phyloP scores from a whole-genome alignment of 495 filamentous ascomycete genomes.

The Extremus antarcticus region DNA sequence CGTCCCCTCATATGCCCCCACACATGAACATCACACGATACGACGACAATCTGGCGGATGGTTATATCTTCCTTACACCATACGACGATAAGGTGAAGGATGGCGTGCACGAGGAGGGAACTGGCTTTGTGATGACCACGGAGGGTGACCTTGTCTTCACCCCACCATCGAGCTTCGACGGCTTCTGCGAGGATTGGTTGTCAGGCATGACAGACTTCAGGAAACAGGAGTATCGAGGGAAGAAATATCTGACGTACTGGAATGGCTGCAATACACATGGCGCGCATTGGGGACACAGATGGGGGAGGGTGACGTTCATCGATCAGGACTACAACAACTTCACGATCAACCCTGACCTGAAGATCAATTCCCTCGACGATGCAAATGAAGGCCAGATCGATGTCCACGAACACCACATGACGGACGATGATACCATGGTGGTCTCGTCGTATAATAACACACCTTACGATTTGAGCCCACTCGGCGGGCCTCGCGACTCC shows the following conservation, averaged over 20 bases:
- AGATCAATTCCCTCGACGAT: constrained; percentile 2
- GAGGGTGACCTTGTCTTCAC: constrained; percentile 15
- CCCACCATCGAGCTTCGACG: not conserved
- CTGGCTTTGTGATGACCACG: constrained; percentile 7
- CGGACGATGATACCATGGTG: constrained; percentile 12
- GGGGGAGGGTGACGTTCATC: constrained; percentile 15
- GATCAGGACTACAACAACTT: constrained; percentile 12
- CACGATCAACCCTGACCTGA: constrained; percentile 4
- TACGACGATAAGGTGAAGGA: not conserved
- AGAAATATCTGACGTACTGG: constrained; percentile 12
- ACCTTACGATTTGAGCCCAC: constrained; percentile 9
- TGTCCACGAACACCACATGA: constrained; percentile 14
- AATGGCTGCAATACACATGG: constrained; percentile 3
- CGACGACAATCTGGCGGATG: constrained; percentile 9
- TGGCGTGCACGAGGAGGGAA: not conserved
- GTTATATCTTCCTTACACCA: constrained; percentile 10
- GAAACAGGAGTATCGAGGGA: constrained; percentile 4
- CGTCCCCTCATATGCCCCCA: constrained; percentile 11
- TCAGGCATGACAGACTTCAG: constrained; percentile 6
- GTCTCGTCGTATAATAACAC: constrained; percentile 17
- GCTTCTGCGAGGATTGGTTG: not conserved
- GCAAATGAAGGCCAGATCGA: constrained; percentile 8
- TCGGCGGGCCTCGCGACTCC: constrained; percentile 11
- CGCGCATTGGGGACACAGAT: constrained; percentile 16
- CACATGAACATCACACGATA: constrained; percentile 13